Evolutionary conservation across 169 alveolate genomes (phyloP), one percentile per base, ranked within the genome.

Genomic region (Plasmodium ovale): DNA sequence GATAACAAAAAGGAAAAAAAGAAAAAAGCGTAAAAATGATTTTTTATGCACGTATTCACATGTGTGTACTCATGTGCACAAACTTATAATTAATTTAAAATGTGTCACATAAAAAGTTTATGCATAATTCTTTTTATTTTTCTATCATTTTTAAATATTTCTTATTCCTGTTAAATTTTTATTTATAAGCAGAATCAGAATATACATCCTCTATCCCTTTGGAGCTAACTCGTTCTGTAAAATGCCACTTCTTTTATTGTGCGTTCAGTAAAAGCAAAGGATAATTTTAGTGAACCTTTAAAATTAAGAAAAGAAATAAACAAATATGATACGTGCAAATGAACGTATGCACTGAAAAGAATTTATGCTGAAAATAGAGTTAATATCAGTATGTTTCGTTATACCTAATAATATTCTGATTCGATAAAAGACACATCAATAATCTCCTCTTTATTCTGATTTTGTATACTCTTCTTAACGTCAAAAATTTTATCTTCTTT

Each of bases 361-460:
- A 39, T 39, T 39, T 39, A 39, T 6, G 9, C 5, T 39, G 51
- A 39, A 39, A 39, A 39, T 39, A 5, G 9, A 39, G 9, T 39
- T 39, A 5, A 42, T 25, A 64, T 6, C 29, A 64, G 33, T 64
- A 5, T 29, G 33, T 23, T 64, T 47, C 33, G n/a, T 47, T 33
- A n/a, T 64, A 31, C 51, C 39, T 64, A 64, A 33, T 64, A 3
- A 33, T 64, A 5, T 9, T 39, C 37, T 31, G 0, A n/a, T 29
- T 31, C 72, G 33, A 9, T 14, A 35, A 64, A 64, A 64, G 37
- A 64, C 9, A 64, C 37, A 64, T 64, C 58, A 64, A 64, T 35
- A 31, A 64, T 9, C 39, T 64, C 72, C 33, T 64, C 72, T 23
- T 64, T 35, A 42, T 64, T 64, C 33, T 35, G 54, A 16, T 2